Evolutionary conservation across 371 early-diverging fungal species (phyloP).

Genomic region (Actinomucor elegans): DNA sequence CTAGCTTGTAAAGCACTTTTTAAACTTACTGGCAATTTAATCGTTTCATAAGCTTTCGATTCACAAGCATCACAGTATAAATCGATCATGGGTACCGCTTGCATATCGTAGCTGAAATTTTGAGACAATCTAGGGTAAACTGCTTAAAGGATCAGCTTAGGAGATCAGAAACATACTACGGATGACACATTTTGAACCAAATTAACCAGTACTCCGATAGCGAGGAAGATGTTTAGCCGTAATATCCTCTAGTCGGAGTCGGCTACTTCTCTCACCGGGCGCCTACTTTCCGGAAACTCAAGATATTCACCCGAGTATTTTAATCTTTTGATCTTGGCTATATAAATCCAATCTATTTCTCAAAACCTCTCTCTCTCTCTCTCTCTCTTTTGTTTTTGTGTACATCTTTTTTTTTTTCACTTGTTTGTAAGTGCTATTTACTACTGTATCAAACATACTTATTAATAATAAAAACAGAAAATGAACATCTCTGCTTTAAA

Average conservation of each 20-base stretch:
- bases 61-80: too few species aligned
- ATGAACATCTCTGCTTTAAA: conserved; percentile 27
- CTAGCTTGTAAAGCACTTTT: too few species aligned
- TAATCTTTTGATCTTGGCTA: conserved; percentile 7
- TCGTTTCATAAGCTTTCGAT: too few species aligned
- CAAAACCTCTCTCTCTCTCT: too few species aligned
- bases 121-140: too few species aligned
- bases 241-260: conserved; percentile 7
- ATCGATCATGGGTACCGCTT: too few species aligned
- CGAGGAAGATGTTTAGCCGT: conserved; percentile 18
- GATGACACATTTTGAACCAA: background rate
- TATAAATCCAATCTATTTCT: conserved; percentile 6
- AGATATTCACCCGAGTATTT: background rate
- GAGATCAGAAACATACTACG: too few species aligned
- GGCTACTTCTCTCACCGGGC: conserved; percentile 17
- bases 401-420: background rate
- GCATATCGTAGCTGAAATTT: too few species aligned
- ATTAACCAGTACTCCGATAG: background rate
- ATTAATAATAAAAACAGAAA: background rate
- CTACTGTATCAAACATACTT: background rate
- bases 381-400: background rate
- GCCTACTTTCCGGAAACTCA: conserved; percentile 3
- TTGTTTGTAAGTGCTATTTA: background rate
- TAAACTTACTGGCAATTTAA: too few species aligned
- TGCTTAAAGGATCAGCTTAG: too few species aligned